Evolutionary conservation across 805 yeast genomes (phyloP), one percentile per base, ranked within the genome.

Genomic region (Teunomyces aglyptinius): DNA sequence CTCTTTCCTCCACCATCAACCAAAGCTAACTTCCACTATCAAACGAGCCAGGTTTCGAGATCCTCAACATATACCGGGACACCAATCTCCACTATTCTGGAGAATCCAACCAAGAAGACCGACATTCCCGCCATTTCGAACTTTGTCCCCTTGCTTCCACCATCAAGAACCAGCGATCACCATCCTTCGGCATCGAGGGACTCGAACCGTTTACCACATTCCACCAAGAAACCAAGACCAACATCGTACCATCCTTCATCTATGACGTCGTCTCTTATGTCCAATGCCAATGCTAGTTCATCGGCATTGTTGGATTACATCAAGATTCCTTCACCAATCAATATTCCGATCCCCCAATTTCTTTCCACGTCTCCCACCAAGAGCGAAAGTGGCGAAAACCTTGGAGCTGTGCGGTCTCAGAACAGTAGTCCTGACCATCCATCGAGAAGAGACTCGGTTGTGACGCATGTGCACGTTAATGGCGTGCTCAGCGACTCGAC

Each of bases 231-330:
- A 58, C 91, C 89, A 47, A 78, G 96, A 61, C 95, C 96, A 35
- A 86, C 92, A 0, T 86, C 94, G 7, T 87, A 85, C 58, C 91
- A 87, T 59, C 95, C 96, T 13, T 76, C 84, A 1, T 71, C 80
- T 11, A 61, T 69, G 67, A 52, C 71, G 4, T 63, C 72, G 3
- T 50, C 68, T 19, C 50, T 60, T 32, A 52, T 57, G 52, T 43
- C 51, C 15, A 47, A 48, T 18, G 34, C 36, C 13, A 48, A 44
- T 39, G 47, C 46, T 20, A 44, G 53, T 15, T 44, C 52, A 12
- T 52, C 65, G 13, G 56, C 56, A 13, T 60, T 61, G 35, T 55
- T 52, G 49, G 77, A 69, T 48, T 73, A 49, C 46, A 57, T 67
- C 47, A 69, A 64, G 47, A 58, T 64, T 31, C 69, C 70, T 2